Base-by-base conservation (phyloP, 2,329 filamentous ascomycete genomes). In the Chlorencoelia australis region DNA sequence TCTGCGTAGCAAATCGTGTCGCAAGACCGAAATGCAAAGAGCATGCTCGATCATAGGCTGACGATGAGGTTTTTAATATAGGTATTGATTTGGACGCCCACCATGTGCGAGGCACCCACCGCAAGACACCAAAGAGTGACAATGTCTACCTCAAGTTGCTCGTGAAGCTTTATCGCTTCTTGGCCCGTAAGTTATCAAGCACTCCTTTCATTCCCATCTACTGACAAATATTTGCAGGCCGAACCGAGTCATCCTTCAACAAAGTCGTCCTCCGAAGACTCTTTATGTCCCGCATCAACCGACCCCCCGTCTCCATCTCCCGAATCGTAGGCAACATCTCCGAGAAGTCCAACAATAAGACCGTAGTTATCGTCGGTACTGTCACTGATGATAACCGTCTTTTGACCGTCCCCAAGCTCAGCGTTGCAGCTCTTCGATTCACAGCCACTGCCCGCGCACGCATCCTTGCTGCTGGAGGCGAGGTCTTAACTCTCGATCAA, bases 241-340 rank as follows among this genome's bases (percentile, higher is more conserved):
- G 91, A 63, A 98, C 91, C 64, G 91, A 96, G 67, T 77, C 86
- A 52, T 77, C 76, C 71, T 98, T 98, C 84, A 98, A 98, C 83
- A 93, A 94, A 76, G 84, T 91, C 59, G 79, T 98, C 62, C 84
- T 98, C 59, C 87, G 89, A 66, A 85, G 91, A 61, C 82, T 98
- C 46, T 94, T 94, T 64, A 94, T 91, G 85, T 94, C 87, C 66
- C 86, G 88, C 69, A 94, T 93, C 71, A 96, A 96, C 83, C 83
- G 88, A 57, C 85, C 86, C 46, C 87, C 91, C 50, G 80, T 98
- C 60, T 95, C 88, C 45, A 75, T 98, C 59, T 95, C 88, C 54
- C 84, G 89, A 66, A 86, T 96, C 60, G 80, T 72, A 50, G 66
- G 69, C 62, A 83, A 82, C 67, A 66, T 75, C 60, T 75, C 80